Percentiles rank a stretch among this genome's conserved stretches.
These are phyloP conservation scores for Funneliformis geosporum DNA, from an alignment of 192 early-diverging fungal species.

Conservation along the genomic window DNA sequence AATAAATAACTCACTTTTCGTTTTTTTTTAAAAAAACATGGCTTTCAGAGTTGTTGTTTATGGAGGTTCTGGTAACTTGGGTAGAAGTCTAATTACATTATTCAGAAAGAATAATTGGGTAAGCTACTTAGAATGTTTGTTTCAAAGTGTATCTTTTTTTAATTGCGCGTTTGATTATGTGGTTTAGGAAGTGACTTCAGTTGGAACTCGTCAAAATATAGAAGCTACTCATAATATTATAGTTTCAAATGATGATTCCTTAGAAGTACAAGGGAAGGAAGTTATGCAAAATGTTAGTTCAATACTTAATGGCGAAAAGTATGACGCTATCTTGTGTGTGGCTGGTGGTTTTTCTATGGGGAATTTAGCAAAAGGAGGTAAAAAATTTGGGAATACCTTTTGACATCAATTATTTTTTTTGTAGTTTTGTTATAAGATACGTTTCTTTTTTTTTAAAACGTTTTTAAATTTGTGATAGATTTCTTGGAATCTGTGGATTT, in stretches of 20 bases:
- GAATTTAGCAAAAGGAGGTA: conserved; percentile 66
- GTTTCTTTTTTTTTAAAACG: neutral
- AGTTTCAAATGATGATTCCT: conserved; percentile 46
- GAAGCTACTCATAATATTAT: conserved; percentile 75
- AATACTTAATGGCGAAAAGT: conserved; percentile 49
- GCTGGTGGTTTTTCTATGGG: conserved; percentile 98
- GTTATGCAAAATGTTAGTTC: conserved; percentile 48
- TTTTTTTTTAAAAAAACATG: conserved; percentile 17
- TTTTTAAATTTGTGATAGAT: conserved; percentile 38
- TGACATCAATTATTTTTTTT: conserved; percentile 14
- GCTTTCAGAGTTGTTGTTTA: conserved; percentile 78
- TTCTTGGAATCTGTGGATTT: conserved; percentile 71
- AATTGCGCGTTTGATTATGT: too few relatives aligned
- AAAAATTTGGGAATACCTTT: conserved; percentile 6
- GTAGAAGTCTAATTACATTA: conserved; percentile 66
- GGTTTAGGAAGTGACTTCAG: conserved; percentile 67
- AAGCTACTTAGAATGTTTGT: neutral
- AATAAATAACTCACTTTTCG: neutral
- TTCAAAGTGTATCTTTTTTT: neutral
- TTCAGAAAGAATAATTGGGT: conserved; percentile 74
- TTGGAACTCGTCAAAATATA: conserved; percentile 73
- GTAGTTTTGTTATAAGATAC: conserved; percentile 15
- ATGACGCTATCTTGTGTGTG: conserved; percentile 86
- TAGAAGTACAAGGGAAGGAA: conserved; percentile 63
- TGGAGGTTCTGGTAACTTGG: conserved; percentile 91